Percentiles rank a stretch among this genome's conserved stretches.
phyloP scores from a whole-genome alignment of 257 asterid species.

The Capsicum baccatum region DNA sequence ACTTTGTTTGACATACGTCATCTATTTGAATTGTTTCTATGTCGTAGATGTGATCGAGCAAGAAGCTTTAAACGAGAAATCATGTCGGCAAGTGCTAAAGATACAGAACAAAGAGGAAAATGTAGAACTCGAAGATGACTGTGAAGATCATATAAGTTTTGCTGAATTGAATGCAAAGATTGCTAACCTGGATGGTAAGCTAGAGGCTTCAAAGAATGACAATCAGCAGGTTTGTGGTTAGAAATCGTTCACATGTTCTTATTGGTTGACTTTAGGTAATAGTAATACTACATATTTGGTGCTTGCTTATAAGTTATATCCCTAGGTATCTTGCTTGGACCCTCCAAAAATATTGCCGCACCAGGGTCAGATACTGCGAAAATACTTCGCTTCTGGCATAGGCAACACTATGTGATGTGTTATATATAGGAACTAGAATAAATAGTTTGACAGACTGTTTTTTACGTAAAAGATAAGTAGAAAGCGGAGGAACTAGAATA shows the following conservation, averaged over 20 bases:
- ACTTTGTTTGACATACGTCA: background rate
- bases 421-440: too few species aligned
- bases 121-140: constrained; percentile 22
- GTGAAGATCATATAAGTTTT: constrained; percentile 20
- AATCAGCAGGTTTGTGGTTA: background rate
- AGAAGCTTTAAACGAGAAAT: constrained; percentile 24
- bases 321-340: background rate
- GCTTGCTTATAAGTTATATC: too few species aligned
- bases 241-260: background rate
- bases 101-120: constrained; percentile 14
- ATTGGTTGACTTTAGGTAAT: background rate
- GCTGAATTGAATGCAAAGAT: background rate
- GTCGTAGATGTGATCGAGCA: constrained; percentile 33
- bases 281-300: background rate
- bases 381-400: too few species aligned
- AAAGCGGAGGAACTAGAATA: too few species aligned
- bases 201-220: background rate
- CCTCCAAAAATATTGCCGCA: background rate
- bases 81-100: constrained; percentile 28
- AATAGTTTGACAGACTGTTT: too few species aligned
- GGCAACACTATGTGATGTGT: too few species aligned
- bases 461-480: too few species aligned
- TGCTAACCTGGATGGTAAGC: background rate
- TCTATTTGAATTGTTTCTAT: background rate
- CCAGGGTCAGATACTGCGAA: background rate